A percentile compares a stretch with the other conserved stretches of the same genome.
Conservation (phyloP, 768 basidiomycete species). For the Leccinellum albellum region DNA sequence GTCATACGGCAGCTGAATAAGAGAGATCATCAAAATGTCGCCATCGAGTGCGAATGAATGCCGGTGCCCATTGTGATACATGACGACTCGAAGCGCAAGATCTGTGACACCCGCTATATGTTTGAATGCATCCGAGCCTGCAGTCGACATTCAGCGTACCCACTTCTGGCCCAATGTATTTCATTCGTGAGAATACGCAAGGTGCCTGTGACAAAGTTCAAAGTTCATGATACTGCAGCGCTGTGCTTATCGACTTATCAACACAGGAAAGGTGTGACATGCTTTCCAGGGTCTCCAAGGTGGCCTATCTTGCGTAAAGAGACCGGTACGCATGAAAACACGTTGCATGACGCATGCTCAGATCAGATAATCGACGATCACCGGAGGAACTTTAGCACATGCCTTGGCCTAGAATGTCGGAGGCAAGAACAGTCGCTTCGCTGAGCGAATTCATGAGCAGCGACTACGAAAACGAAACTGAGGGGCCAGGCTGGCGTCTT, state of each 20-base stretch:
- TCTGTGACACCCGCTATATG: neutral
- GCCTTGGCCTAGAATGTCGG: too few relatives aligned
- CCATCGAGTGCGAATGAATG: neutral
- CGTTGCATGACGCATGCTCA: neutral
- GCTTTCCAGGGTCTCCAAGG: neutral
- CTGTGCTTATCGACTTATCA: neutral
- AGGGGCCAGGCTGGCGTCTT: neutral
- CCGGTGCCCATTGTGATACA: neutral
- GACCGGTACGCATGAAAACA: neutral
- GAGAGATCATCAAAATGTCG: neutral
- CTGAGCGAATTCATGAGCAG: neutral
- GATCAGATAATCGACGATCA: neutral
- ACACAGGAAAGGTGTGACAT: neutral
- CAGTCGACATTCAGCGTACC: neutral
- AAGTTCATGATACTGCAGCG: neutral
- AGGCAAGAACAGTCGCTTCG: neutral
- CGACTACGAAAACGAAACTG: neutral
- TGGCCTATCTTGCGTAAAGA: neutral
- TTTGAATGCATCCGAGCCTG: neutral
- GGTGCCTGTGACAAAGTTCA: neutral
- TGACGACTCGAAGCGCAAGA: neutral
- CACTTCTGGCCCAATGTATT: neutral
- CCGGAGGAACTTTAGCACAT: neutral
- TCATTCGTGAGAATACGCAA: neutral
- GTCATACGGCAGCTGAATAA: too few relatives aligned